Percentiles rank a stretch among this genome's conserved stretches.
These are phyloP conservation scores for Sugiyamaella marilandica DNA, from an alignment of 805 yeast genomes.

Conservation along the genomic window DNA sequence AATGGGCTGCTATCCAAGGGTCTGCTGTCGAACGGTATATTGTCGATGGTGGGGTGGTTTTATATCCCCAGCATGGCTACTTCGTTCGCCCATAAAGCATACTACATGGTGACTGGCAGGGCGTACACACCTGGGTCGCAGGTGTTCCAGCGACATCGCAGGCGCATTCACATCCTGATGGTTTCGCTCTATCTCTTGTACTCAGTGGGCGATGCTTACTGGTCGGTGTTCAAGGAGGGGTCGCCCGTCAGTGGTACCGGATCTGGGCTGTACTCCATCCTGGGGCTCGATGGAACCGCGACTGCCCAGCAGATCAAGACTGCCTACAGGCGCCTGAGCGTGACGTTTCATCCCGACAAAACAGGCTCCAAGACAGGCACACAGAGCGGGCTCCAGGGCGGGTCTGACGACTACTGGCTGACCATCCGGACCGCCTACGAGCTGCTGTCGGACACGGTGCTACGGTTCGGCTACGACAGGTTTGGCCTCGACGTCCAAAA, in stretches of 20 bases:
- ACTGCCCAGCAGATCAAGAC: conserved; percentile 18
- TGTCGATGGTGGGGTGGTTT: conserved; percentile 21
- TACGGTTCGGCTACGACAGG: conserved; percentile 76
- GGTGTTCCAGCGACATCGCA: conserved; percentile 12
- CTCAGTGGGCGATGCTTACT: conserved; percentile 20
- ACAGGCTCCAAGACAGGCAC: conserved; percentile 7
- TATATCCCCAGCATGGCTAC: conserved; percentile 23
- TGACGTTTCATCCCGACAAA: conserved; percentile 35
- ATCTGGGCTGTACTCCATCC: conserved; percentile 20
- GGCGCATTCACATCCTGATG: conserved; percentile 17
- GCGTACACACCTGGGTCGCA: conserved; percentile 9
- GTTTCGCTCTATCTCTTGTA: conserved; percentile 20
- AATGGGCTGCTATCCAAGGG: too few species aligned
- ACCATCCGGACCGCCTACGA: conserved; percentile 76
- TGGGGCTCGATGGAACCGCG: conserved; percentile 21
- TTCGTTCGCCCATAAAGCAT: conserved; percentile 18
- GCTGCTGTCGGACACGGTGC: conserved; percentile 64
- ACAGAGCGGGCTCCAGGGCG: background rate
- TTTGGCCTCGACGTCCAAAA: conserved; percentile 65
- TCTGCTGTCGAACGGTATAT: conserved; percentile 3
- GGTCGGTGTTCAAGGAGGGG: conserved; percentile 15
- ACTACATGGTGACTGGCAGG: conserved; percentile 16
- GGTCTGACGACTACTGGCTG: conserved; percentile 22
- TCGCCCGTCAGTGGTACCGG: conserved; percentile 9
- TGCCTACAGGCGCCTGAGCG: conserved; percentile 23